phyloP scores from a whole-genome alignment of 805 yeast species.

The Yamadazyma philogaea region DNA sequence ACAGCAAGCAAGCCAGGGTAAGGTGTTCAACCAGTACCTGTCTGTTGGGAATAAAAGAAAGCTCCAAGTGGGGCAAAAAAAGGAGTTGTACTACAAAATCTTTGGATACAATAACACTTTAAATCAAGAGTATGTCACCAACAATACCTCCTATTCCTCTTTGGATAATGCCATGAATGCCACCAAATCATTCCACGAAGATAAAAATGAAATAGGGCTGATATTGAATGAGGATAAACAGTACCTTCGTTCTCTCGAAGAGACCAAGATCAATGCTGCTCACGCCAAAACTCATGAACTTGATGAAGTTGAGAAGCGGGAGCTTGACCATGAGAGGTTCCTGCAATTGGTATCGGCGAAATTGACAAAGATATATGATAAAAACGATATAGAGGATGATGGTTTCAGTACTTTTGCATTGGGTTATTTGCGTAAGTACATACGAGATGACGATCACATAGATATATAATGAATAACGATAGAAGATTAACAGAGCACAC shows the following conservation, averaged over 20 bases:
- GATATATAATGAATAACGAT: slow-evolving; percentile 7
- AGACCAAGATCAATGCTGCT: slow-evolving; percentile 19
- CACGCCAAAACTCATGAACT: slow-evolving; percentile 8
- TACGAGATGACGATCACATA: slow-evolving; percentile 18
- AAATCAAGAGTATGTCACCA: slow-evolving; percentile 39
- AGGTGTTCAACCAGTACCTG: slow-evolving; percentile 30
- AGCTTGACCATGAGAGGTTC: slow-evolving; percentile 27
- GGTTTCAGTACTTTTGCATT: slow-evolving; percentile 26
- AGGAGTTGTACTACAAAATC: slow-evolving; percentile 34
- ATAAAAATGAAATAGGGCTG: slow-evolving; percentile 35
- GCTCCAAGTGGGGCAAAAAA: slow-evolving; percentile 38
- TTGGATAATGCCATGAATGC: slow-evolving; percentile 35
- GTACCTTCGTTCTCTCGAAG: slow-evolving; percentile 23
- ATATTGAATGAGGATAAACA: slow-evolving; percentile 34
- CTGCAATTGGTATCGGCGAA: slow-evolving; percentile 20
- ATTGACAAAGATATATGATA: slow-evolving; percentile 20
- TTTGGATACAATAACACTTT: slow-evolving; percentile 39
- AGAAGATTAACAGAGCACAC: too few relatives aligned
- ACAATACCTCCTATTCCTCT: slow-evolving; percentile 38
- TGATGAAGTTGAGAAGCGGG: slow-evolving; percentile 9
- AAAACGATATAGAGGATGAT: slow-evolving; percentile 14
- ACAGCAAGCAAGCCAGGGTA: slow-evolving; percentile 32
- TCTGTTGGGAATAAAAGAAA: slow-evolving; percentile 35
- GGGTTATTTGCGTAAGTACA: slow-evolving; percentile 28
- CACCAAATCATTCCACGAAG: slow-evolving; percentile 40